phyloP scores from a whole-genome alignment of 1,284 basidiomycete species.

The Heterobasidion parviporum region DNA sequence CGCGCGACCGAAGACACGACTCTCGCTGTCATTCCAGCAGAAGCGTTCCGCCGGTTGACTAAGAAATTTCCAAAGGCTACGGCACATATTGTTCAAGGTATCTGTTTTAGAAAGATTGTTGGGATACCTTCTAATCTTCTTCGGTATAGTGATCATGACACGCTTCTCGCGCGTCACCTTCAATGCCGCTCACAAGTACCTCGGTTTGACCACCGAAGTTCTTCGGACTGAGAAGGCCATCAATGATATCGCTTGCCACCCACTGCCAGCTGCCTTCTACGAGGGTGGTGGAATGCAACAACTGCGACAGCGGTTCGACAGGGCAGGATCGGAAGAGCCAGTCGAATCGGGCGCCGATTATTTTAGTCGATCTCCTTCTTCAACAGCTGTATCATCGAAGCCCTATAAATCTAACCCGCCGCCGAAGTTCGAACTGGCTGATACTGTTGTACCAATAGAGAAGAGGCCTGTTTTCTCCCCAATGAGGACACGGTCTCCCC shows the following conservation, averaged over 20 bases:
- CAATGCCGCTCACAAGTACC: conserved; percentile 90
- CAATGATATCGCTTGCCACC: conserved; percentile 94
- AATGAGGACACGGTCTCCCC: conserved; percentile 5
- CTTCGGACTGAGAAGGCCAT: conserved; percentile 94
- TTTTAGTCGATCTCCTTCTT: conserved; percentile 27
- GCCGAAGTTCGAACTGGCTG: conserved; percentile 9
- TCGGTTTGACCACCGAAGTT: conserved; percentile 93
- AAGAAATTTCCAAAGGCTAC: conserved; percentile 96
- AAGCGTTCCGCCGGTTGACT: conserved; percentile 88
- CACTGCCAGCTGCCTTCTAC: conserved; percentile 87
- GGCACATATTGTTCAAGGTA: conserved; percentile 94
- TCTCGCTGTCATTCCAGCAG: conserved; percentile 96
- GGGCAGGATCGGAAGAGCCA: conserved; percentile 32
- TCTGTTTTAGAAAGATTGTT: background rate
- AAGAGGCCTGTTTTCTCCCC: background rate
- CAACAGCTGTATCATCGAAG: conserved; percentile 14
- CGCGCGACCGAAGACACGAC: conserved; percentile 92
- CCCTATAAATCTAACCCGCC: conserved; percentile 9
- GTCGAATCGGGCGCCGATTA: conserved; percentile 48
- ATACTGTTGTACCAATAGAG: conserved; percentile 11
- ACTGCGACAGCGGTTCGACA: conserved; percentile 80
- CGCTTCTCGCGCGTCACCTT: conserved; percentile 97
- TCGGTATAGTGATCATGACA: conserved; percentile 76
- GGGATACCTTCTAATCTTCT: background rate
- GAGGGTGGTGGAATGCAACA: conserved; percentile 88